Conservation (phyloP, 2,329 filamentous ascomycete species). For the Sarocladium kiliense region DNA sequence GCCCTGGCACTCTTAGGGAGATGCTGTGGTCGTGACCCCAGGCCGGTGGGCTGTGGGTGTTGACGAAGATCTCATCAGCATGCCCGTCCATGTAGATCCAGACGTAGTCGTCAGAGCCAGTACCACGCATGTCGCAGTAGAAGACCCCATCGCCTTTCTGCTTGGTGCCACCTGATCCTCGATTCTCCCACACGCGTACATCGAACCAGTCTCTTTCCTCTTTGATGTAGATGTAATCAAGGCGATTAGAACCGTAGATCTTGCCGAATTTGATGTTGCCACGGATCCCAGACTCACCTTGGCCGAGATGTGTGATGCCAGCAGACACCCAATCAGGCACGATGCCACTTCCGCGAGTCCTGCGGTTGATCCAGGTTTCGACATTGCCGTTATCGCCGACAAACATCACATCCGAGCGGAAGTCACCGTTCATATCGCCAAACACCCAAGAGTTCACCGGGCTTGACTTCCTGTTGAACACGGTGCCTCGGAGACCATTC, state of each 20-base stretch:
- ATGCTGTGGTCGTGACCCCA: not conserved
- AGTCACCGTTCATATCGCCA: slow-evolving; percentile 14
- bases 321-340: slow-evolving; percentile 11
- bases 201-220: too few species aligned
- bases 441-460: slow-evolving; percentile 15
- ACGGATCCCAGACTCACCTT: not conserved
- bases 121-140: slow-evolving; percentile 2
- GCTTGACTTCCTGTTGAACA: too few species aligned
- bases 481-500: too few species aligned
- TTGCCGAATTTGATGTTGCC: slow-evolving; percentile 14
- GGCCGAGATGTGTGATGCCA: slow-evolving; percentile 13
- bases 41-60: slow-evolving; percentile 1
- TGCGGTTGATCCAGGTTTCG: slow-evolving; percentile 15
- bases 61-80: slow-evolving; percentile 9
- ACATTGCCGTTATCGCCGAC: slow-evolving; percentile 8
- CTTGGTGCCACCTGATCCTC: slow-evolving; percentile 14
- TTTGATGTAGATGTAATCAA: slow-evolving; percentile 14
- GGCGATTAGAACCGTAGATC: slow-evolving; percentile 13
- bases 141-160: slow-evolving; percentile 3
- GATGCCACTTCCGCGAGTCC: slow-evolving; percentile 11
- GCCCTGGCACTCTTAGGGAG: not conserved
- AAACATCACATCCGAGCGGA: slow-evolving; percentile 12
- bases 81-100: slow-evolving; percentile 14
- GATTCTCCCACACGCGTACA: slow-evolving; percentile 13
- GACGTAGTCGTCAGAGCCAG: slow-evolving; percentile 14